A percentile compares a stretch with the other conserved stretches of the same genome.
phyloP scores from a whole-genome alignment of 768 basidiomycete genomes.

The Amanita exitialis region DNA sequence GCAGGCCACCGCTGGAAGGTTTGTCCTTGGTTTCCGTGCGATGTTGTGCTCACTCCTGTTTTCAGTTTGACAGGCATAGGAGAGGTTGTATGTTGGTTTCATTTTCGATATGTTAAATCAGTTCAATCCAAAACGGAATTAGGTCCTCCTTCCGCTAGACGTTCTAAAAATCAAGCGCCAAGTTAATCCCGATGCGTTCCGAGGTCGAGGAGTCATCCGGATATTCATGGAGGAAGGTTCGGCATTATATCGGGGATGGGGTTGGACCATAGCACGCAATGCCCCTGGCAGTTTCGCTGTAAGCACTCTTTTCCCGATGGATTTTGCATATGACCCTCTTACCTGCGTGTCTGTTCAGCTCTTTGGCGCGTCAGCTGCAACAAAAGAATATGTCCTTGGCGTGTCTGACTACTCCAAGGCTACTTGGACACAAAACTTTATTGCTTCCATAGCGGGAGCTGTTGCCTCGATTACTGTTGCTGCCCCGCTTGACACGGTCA shows the following conservation, averaged over 20 bases:
- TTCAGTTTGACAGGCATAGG: conserved; percentile 72
- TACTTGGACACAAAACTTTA: conserved; percentile 97
- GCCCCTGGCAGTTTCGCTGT: conserved; percentile 95
- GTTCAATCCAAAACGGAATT: conserved; percentile 2
- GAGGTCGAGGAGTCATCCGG: conserved; percentile 81
- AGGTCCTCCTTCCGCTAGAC: conserved; percentile 93
- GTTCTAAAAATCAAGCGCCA: conserved; percentile 98
- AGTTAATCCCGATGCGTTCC: conserved; percentile 97
- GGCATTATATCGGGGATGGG: conserved; percentile 93
- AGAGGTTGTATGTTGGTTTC: conserved; percentile 64
- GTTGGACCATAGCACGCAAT: conserved; percentile 97
- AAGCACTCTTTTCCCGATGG: conserved; percentile 18
- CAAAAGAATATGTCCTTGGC: conserved; percentile 89
- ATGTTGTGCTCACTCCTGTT: not conserved
- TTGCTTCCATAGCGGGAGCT: conserved; percentile 90
- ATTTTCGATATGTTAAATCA: not conserved
- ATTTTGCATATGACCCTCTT: not conserved
- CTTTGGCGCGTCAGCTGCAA: conserved; percentile 91
- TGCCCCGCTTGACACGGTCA: conserved; percentile 91
- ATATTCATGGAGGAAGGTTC: conserved; percentile 91
- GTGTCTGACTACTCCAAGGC: conserved; percentile 86
- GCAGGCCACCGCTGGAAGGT: conserved; percentile 93
- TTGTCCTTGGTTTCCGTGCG: conserved; percentile 11
- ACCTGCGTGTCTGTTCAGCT: conserved; percentile 40
- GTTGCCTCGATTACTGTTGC: conserved; percentile 94